Evolutionary conservation across 2,329 filamentous ascomycete genomes (phyloP).

Genomic region (Claviceps sp.): DNA sequence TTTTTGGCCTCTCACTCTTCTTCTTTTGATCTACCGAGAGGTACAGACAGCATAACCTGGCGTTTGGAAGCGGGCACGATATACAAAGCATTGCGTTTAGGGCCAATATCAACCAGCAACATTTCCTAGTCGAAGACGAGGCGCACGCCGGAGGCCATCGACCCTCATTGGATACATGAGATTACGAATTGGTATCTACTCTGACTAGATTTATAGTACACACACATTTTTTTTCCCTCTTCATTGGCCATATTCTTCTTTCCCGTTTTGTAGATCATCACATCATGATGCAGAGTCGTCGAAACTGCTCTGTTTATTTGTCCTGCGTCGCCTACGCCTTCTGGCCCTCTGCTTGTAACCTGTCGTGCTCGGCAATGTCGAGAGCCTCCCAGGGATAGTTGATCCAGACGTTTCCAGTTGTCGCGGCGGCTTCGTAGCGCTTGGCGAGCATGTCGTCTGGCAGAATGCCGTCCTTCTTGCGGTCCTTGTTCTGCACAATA

Average conservation of each 20-base stretch:
- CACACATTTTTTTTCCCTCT: neutral
- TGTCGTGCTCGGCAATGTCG: slow-evolving; percentile 88
- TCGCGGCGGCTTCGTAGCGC: slow-evolving; percentile 74
- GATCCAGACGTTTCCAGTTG: slow-evolving; percentile 92
- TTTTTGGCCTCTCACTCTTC: neutral
- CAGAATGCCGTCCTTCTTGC: slow-evolving; percentile 80
- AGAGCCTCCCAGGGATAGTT: slow-evolving; percentile 97
- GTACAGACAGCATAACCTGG: neutral
- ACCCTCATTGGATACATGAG: too few relatives aligned
- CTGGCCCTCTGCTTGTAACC: slow-evolving; percentile 37
- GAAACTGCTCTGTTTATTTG: neutral
- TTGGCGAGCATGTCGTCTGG: slow-evolving; percentile 64
- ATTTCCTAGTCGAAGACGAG: neutral
- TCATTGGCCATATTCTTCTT: neutral
- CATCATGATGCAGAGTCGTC: neutral
- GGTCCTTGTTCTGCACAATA: slow-evolving; percentile 76
- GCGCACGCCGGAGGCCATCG: too few relatives aligned
- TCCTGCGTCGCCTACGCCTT: slow-evolving; percentile 3
- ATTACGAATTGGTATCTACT: neutral
- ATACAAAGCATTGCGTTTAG: neutral
- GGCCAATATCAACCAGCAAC: neutral
- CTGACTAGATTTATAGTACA: neutral
- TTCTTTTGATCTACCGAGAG: neutral
- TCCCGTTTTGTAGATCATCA: neutral
- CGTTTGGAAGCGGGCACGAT: neutral